These are phyloP conservation scores for Chalciporus piperatus DNA, from an alignment of 768 basidiomycete genomes.

Conservation along the genomic window DNA sequence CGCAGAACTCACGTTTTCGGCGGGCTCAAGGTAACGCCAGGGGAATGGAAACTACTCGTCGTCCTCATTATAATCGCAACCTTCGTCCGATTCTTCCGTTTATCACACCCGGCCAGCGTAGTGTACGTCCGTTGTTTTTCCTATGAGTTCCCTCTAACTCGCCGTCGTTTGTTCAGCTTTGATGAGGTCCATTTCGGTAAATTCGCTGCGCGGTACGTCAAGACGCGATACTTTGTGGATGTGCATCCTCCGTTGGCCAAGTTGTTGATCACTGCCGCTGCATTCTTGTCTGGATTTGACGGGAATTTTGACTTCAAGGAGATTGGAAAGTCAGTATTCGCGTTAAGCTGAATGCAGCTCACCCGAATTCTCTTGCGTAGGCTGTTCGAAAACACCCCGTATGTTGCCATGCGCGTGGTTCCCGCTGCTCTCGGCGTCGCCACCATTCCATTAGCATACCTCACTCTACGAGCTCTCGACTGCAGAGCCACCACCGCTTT, in stretches of 20 bases:
- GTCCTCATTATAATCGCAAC: slow-evolving; percentile 65
- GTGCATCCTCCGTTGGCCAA: slow-evolving; percentile 98
- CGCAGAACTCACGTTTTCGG: slow-evolving; percentile 50
- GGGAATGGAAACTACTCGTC: slow-evolving; percentile 75
- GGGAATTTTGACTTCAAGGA: slow-evolving; percentile 97
- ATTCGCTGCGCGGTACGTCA: slow-evolving; percentile 93
- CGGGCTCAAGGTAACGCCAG: slow-evolving; percentile 61
- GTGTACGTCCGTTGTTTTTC: slow-evolving; percentile 58
- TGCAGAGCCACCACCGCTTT: slow-evolving; percentile 91
- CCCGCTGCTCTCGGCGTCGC: slow-evolving; percentile 87
- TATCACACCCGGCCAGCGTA: slow-evolving; percentile 86
- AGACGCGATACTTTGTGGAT: slow-evolving; percentile 87
- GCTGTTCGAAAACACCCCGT: slow-evolving; percentile 83
- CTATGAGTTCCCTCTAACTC: not conserved
- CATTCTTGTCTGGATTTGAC: slow-evolving; percentile 81
- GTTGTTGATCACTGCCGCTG: slow-evolving; percentile 89
- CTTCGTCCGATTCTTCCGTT: slow-evolving; percentile 80
- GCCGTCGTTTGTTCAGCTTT: slow-evolving; percentile 52
- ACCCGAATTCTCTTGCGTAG: slow-evolving; percentile 37
- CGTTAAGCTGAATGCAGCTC: not conserved
- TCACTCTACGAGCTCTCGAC: slow-evolving; percentile 90
- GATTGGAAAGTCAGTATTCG: slow-evolving; percentile 79
- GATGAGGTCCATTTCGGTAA: slow-evolving; percentile 99
- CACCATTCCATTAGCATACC: slow-evolving; percentile 86
- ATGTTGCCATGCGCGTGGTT: slow-evolving; percentile 96